phyloP scores from a whole-genome alignment of 2,329 filamentous ascomycete genomes.

The Allantophomopsis lycopodina region DNA sequence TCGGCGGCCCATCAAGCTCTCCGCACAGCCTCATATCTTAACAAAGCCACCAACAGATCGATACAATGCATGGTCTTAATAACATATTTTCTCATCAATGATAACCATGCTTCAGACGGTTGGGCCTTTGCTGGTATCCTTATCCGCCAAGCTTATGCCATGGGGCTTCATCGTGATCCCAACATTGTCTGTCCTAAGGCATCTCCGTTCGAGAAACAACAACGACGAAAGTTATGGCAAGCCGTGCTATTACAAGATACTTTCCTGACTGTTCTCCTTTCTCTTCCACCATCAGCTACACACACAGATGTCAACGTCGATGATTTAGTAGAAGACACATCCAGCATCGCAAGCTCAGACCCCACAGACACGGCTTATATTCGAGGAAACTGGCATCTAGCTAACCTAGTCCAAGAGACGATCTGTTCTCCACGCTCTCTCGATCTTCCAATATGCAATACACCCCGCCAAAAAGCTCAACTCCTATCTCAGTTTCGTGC shows the following conservation, averaged over 20 bases:
- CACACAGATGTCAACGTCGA: constrained; percentile 71
- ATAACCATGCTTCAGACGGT: constrained; percentile 71
- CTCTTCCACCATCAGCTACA: constrained; percentile 63
- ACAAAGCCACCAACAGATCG: constrained; percentile 56
- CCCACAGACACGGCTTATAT: constrained; percentile 59
- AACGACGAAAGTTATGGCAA: constrained; percentile 70
- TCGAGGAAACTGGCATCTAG: constrained; percentile 60
- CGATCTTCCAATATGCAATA: constrained; percentile 57
- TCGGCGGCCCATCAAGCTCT: constrained; percentile 69
- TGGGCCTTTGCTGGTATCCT: constrained; percentile 72
- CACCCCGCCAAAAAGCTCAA: constrained; percentile 53
- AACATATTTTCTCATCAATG: constrained; percentile 73
- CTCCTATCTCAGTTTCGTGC: constrained; percentile 56
- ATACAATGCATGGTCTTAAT: constrained; percentile 75
- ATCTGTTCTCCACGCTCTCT: constrained; percentile 63
- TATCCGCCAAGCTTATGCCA: constrained; percentile 66
- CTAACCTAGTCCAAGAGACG: constrained; percentile 60
- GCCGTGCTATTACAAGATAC: constrained; percentile 71
- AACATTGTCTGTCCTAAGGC: constrained; percentile 59
- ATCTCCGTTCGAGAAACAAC: constrained; percentile 60
- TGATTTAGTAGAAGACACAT: constrained; percentile 51
- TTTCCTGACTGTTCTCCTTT: constrained; percentile 65
- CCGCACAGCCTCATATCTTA: constrained; percentile 63
- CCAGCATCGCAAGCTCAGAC: constrained; percentile 41
- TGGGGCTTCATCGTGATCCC: constrained; percentile 69